Conservation (phyloP, 306 rosid species). For the Pyrus communis region DNA sequence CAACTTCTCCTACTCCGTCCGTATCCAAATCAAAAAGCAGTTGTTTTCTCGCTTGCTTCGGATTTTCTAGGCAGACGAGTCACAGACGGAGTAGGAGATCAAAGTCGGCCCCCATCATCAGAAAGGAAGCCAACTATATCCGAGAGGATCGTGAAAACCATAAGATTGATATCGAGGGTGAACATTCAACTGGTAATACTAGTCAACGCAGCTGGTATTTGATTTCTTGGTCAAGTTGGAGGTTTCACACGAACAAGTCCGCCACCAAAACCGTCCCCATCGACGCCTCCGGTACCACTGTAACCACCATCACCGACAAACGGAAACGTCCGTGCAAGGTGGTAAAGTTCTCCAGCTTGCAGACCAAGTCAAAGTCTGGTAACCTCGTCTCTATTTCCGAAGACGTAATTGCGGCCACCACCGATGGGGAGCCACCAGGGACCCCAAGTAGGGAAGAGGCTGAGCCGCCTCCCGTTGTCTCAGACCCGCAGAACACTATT, state of each 20-base stretch:
- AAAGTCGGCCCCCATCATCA: background rate
- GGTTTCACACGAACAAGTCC: conserved; percentile 20
- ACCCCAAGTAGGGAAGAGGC: background rate
- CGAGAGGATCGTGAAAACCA: background rate
- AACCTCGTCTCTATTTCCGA: background rate
- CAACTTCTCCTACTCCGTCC: background rate
- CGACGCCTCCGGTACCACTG: conserved; percentile 17
- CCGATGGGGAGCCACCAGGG: background rate
- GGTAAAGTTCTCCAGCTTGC: background rate
- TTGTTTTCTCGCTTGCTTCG: conserved; percentile 39
- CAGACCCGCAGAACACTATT: background rate
- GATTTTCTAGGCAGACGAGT: conserved; percentile 5
- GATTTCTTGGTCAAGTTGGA: conserved; percentile 5
- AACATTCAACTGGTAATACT: background rate
- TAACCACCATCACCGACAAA: conserved; percentile 13
- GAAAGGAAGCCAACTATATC: background rate
- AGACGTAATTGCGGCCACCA: background rate
- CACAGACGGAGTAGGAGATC: background rate
- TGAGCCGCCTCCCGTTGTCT: background rate
- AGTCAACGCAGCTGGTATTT: background rate
- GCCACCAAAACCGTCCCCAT: conserved; percentile 51
- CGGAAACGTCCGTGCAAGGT: background rate
- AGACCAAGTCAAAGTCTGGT: conserved; percentile 3
- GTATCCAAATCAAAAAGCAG: conserved; percentile 18
- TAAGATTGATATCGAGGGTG: background rate